Conservation (phyloP, 345 rosid genomes). For the Melaleuca quinquenervia region DNA sequence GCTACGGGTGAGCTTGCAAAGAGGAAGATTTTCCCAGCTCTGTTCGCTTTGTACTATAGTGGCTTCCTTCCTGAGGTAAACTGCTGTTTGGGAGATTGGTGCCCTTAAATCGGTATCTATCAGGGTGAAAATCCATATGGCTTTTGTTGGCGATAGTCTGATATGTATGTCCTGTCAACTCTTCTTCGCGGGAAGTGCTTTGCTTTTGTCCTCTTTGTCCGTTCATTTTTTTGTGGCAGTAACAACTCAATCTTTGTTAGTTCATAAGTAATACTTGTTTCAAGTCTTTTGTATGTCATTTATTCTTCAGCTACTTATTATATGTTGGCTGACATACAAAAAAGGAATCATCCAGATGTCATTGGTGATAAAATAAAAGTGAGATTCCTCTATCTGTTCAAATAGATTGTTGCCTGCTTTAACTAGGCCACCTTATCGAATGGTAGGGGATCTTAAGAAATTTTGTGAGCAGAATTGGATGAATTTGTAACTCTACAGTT, state of each 20-base stretch:
- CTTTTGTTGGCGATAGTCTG: not conserved
- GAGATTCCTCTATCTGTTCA: not conserved
- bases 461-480: not conserved
- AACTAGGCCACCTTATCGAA: not conserved
- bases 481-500: not conserved
- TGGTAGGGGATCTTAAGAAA: not conserved
- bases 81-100: not conserved
- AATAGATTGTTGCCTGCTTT: not conserved
- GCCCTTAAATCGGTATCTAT: not conserved
- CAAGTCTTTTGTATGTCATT: not conserved
- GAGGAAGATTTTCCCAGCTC: constrained; percentile 54
- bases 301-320: not conserved
- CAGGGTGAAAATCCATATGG: not conserved
- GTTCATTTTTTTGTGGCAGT: not conserved
- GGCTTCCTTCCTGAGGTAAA: constrained; percentile 77
- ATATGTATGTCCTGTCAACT: not conserved
- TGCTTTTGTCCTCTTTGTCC: not conserved
- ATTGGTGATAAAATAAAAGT: not conserved
- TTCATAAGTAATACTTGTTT: not conserved
- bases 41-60: constrained; percentile 67
- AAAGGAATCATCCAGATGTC: not conserved
- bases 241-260: not conserved
- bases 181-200: not conserved
- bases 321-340: not conserved
- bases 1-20: constrained; percentile 74